A percentile compares a stretch with the other conserved stretches of the same genome.
These are phyloP conservation scores for Russula virescens DNA, from an alignment of 768 basidiomycete species.

Conservation along the genomic window DNA sequence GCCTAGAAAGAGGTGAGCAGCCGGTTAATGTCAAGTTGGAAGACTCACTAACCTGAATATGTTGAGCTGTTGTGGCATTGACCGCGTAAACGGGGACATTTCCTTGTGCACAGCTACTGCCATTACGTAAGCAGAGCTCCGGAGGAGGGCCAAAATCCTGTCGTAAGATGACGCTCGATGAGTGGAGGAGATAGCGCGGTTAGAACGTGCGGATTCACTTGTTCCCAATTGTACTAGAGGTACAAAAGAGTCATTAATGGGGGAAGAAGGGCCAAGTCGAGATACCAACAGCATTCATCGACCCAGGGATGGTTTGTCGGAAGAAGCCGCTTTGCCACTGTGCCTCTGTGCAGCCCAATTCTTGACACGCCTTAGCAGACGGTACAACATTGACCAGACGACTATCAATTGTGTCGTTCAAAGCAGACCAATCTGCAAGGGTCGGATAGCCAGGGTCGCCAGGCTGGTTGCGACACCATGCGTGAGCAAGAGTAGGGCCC, in stretches of 20 bases:
- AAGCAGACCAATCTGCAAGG: conserved; percentile 10
- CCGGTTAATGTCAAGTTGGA: not conserved
- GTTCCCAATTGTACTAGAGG: conserved; percentile 23
- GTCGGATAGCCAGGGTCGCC: conserved; percentile 18
- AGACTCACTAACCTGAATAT: conserved; percentile 16
- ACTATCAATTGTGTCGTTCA: conserved; percentile 15
- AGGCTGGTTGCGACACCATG: conserved; percentile 23
- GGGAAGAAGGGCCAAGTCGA: not conserved
- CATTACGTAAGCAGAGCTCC: conserved; percentile 16
- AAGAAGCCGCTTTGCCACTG: conserved; percentile 20
- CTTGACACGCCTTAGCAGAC: conserved; percentile 11
- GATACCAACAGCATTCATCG: conserved; percentile 19
- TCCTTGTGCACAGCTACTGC: conserved; percentile 18
- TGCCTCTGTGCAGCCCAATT: conserved; percentile 13
- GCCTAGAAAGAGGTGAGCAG: conserved; percentile 21
- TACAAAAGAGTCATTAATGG: not conserved
- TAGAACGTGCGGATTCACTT: not conserved
- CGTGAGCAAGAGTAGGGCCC: not conserved
- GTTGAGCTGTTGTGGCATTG: conserved; percentile 15
- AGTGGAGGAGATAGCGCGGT: not conserved
- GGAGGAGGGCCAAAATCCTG: conserved; percentile 14
- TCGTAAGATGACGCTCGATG: not conserved
- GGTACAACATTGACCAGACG: conserved; percentile 16
- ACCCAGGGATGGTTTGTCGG: conserved; percentile 19
- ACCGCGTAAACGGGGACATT: conserved; percentile 21